Evolutionary conservation across 345 rosid species (phyloP), one percentile per base, ranked within the genome.

Genomic region (Rubroshorea leprosula): DNA sequence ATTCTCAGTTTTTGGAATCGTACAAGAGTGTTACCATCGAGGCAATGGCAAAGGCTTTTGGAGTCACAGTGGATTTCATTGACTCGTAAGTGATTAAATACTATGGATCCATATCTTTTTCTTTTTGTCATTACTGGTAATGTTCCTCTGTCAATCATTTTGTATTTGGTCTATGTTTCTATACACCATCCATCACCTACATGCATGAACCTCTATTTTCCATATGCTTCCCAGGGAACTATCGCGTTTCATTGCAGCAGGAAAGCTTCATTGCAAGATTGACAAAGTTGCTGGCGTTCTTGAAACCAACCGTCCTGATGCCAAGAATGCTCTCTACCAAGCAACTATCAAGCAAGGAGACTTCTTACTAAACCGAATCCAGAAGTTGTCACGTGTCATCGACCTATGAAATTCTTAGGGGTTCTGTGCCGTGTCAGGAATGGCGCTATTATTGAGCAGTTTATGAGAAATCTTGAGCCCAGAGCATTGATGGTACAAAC

Each of bases 261-360:
- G 99, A 60, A 94, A 94, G 73, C 97, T 94, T 60, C 96, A 94
- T 64, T 94, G 99, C 89, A 94, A 84, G 89, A 94, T 94, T 59
- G 99, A 94, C 69, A 94, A 94, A 74, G 99, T 90, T 67, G 96
- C 93, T 15, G 99, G 97, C 61, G 97, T 94, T 65, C 85, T 94
- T 16, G 99, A 94, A 78, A 94, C 99, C 1, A 87, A 87, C 74
- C 88, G 93, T 11, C 97, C 99, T 3, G 99, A 94, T 75, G 96
- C 90, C 4, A 90, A 94, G 90, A 94, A 94, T 72, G 95, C 99
- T 7, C 93, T 94, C 27, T 94, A 90, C 80, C 99, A 94, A 67
- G 87, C 91, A 39, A 94, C 97, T 5, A 94, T 94, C 74, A 94
- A 94, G 84, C 99, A 94, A 75, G 97, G 99, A 5, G 99, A 94